phyloP scores from a whole-genome alignment of 2,329 filamentous ascomycete species.

The Dendryphion nanum region DNA sequence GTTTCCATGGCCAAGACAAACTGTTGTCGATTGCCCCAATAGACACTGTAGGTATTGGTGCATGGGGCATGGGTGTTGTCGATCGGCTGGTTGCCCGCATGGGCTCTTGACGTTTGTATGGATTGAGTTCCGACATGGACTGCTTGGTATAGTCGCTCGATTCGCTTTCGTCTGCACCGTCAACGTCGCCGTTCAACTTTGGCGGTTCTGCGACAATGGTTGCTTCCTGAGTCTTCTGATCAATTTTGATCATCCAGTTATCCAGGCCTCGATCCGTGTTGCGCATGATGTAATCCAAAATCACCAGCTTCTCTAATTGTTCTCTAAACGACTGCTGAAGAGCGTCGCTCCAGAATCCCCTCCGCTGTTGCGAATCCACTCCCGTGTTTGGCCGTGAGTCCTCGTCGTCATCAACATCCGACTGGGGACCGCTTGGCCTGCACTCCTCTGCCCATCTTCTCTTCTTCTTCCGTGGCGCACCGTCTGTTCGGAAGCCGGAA shows the following conservation, averaged over 20 bases:
- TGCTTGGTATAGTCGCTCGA: constrained; percentile 57
- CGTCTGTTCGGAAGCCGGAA: constrained; percentile 64
- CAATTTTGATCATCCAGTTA: constrained; percentile 99
- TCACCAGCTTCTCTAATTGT: constrained; percentile 93
- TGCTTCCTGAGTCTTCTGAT: constrained; percentile 78
- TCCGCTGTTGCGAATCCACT: constrained; percentile 40
- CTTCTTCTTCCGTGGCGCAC: constrained; percentile 66
- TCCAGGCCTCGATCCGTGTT: constrained; percentile 96
- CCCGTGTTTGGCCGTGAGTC: constrained; percentile 38
- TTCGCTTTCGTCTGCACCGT: constrained; percentile 37
- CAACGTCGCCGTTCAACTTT: constrained; percentile 54
- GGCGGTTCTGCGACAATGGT: constrained; percentile 84
- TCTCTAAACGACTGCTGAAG: constrained; percentile 92
- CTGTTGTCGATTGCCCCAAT: constrained; percentile 98
- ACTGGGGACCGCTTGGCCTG: constrained; percentile 62
- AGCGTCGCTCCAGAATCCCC: constrained; percentile 81
- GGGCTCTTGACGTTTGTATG: constrained; percentile 76
- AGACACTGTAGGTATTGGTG: constrained; percentile 60
- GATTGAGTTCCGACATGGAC: constrained; percentile 56
- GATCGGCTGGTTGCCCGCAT: constrained; percentile 72
- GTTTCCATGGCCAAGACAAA: constrained; percentile 98
- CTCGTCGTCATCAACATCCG: constrained; percentile 57
- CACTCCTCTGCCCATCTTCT: constrained; percentile 75
- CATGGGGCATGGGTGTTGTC: constrained; percentile 54
- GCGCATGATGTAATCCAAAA: constrained; percentile 98